Conservation (phyloP, 495 filamentous ascomycete genomes). For the Daldinia grandis region DNA sequence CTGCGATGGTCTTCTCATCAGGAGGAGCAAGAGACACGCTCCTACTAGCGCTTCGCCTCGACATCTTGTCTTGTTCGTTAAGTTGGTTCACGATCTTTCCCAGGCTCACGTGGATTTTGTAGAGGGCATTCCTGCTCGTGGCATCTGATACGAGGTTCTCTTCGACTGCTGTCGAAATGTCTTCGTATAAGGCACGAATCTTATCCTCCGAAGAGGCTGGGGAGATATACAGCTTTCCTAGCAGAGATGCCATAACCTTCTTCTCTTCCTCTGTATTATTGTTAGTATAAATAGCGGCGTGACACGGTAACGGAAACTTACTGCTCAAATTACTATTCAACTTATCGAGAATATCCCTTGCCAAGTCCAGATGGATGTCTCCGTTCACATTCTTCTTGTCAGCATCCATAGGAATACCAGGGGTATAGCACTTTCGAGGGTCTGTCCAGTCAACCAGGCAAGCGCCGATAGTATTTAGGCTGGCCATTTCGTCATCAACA, state of each 20-base stretch:
- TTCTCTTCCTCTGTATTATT: slow-evolving; percentile 76
- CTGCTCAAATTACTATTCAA: slow-evolving; percentile 62
- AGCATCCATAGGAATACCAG: slow-evolving; percentile 67
- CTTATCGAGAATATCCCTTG: slow-evolving; percentile 67
- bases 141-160: slow-evolving; percentile 73
- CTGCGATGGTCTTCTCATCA: slow-evolving; percentile 41
- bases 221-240: slow-evolving; percentile 85
- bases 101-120: slow-evolving; percentile 76
- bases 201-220: slow-evolving; percentile 60
- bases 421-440: slow-evolving; percentile 81
- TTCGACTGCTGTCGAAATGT: slow-evolving; percentile 74
- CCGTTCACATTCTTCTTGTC: slow-evolving; percentile 68
- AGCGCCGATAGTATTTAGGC: slow-evolving; percentile 73
- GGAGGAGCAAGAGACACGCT: slow-evolving; percentile 43
- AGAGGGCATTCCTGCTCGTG: slow-evolving; percentile 75
- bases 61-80: slow-evolving; percentile 49
- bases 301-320: slow-evolving; percentile 58
- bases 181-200: slow-evolving; percentile 59
- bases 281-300: slow-evolving; percentile 49
- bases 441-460: slow-evolving; percentile 97
- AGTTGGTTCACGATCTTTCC: slow-evolving; percentile 69
- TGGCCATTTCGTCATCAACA: slow-evolving; percentile 82
- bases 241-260: slow-evolving; percentile 77
- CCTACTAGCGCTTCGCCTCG: slow-evolving; percentile 50
- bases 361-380: slow-evolving; percentile 74